Base-by-base conservation (phyloP, 164 flowering plant genomes). In the Chimonanthus salicifolius region DNA sequence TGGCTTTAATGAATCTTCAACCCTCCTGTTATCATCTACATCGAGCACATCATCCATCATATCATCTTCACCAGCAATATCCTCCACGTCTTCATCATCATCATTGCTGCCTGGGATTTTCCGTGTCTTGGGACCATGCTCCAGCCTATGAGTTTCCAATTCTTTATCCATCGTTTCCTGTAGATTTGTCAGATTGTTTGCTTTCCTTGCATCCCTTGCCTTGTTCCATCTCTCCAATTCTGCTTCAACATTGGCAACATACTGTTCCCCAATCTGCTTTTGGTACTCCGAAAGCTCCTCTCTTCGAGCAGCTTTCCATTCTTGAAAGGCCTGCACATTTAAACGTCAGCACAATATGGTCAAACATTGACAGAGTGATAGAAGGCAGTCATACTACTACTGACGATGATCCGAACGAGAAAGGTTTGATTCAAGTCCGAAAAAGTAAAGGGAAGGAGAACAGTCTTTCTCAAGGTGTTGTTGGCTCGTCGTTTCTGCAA, bases 131-230 rank as follows among this genome's bases (percentile, higher is more conserved):
- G 97, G 99, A 16, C 99, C 99, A 80, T 91, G 95, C 83, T 92
- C 98, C 9, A 94, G 92, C 81, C 90, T 88, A 74, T 92, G 99
- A 60, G 89, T 89, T 76, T 96, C 99, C 79, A 96, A 78, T 71
- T 96, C 99, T 81, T 92, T 83, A 84, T 96, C 99, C 99, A 96
- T 94, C 0, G 95, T 91, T 79, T 96, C 99, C 83, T 96, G 98
- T 48, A 90, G 80, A 83, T 89, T 90, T 71, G 81, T 69, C 74
- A 76, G 18, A 67, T 85, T 88, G 84, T 84, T 89, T 73, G 75
- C 80, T 78, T 84, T 92, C 71, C 94, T 85, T 21, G 84, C 74
- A 65, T 84, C 88, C 75, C 96, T 88, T 18, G 82, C 87, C 79
- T 89, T 94, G 72, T 88, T 90, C 98, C 97, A 88, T 83, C 94